Evolutionary conservation across 202 grass and related monocot species (phyloP).

Genomic region (Bolboschoenoplectus hybrid): DNA sequence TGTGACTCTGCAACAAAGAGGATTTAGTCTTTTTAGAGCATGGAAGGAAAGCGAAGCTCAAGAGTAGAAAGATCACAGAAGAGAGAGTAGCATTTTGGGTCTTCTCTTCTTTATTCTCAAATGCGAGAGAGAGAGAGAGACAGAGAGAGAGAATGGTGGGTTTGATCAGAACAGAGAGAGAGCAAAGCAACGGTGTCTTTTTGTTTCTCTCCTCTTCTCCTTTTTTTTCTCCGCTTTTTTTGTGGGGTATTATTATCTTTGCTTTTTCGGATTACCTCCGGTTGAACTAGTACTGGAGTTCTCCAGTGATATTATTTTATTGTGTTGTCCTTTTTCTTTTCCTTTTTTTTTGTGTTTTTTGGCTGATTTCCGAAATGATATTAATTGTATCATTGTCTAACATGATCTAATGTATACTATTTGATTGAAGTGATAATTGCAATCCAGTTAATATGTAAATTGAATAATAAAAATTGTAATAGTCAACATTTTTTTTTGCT

Average conservation of each 20-base stretch:
- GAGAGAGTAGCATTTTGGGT: background rate
- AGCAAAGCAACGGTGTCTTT: constrained; percentile 18
- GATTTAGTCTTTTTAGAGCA: background rate
- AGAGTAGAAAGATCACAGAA: background rate
- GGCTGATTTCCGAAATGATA: background rate
- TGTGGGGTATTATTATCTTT: background rate
- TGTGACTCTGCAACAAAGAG: constrained; percentile 30
- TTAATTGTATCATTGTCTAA: background rate
- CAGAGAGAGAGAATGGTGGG: background rate
- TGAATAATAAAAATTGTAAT: background rate
- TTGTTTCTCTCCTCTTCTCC: background rate
- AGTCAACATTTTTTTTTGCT: background rate
- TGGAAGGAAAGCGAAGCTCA: constrained; percentile 11
- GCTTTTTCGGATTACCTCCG: background rate
- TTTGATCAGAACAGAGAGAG: background rate
- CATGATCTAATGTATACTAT: background rate
- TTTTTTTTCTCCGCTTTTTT: background rate
- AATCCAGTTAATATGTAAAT: background rate
- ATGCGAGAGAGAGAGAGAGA: background rate
- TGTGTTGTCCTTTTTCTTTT: background rate
- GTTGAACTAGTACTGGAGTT: background rate
- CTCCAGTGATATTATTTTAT: background rate
- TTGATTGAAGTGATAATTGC: background rate
- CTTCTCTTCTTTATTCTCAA: background rate
- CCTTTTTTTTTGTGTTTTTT: background rate